Evolutionary conservation across 345 rosid species (phyloP).

Genomic region (Boechera stricta): DNA sequence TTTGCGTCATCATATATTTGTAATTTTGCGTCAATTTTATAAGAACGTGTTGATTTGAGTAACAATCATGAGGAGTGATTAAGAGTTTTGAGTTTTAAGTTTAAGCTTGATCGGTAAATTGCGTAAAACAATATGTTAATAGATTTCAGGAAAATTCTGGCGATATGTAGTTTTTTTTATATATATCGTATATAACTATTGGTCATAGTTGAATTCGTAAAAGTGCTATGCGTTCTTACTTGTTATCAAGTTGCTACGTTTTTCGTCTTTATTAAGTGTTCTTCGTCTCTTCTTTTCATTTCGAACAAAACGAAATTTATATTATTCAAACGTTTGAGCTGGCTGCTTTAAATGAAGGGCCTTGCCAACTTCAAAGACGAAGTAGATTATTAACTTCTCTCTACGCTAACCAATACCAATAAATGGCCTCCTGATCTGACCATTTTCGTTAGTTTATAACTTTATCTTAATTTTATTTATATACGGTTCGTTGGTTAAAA

Average conservation of each 20-base stretch:
- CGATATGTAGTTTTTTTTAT: background rate
- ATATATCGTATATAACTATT: background rate
- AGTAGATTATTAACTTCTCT: background rate
- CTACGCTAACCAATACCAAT: conserved; percentile 25
- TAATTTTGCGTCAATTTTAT: background rate
- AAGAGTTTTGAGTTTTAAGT: background rate
- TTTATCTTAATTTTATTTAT: background rate
- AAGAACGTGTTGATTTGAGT: background rate
- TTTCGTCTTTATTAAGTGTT: background rate
- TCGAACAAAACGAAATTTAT: background rate
- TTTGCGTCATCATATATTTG: background rate
- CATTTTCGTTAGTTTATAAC: background rate
- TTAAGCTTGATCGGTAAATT: background rate
- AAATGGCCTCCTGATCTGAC: background rate
- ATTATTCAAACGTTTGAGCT: conserved; percentile 1
- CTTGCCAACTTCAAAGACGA: conserved; percentile 21
- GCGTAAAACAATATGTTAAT: background rate
- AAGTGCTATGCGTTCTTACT: background rate
- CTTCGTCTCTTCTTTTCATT: background rate
- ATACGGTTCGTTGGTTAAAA: background rate
- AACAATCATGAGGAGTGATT: background rate
- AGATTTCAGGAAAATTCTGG: background rate
- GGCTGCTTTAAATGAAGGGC: conserved; percentile 26
- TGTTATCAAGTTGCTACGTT: background rate
- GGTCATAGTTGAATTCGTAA: background rate